These are phyloP conservation scores for Apiospora koreana DNA, from an alignment of 2,329 filamentous ascomycete genomes.

Conservation along the genomic window DNA sequence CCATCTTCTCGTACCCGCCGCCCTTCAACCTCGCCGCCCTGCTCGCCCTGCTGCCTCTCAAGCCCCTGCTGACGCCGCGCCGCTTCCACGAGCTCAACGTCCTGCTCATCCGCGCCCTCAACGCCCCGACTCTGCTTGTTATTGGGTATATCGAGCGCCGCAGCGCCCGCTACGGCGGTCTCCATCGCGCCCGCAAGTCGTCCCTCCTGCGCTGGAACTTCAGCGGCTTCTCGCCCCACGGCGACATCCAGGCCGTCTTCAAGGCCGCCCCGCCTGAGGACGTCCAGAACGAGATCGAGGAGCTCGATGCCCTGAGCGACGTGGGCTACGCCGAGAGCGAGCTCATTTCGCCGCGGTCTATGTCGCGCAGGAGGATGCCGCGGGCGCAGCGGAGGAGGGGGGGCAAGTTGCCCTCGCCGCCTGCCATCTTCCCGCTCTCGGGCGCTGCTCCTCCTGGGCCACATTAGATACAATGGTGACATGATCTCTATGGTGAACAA, in stretches of 20 bases:
- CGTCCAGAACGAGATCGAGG: conserved; percentile 35
- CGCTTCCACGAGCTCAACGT: conserved; percentile 75
- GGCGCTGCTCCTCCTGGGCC: not conserved
- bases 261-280: conserved; percentile 56
- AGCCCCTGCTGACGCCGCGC: conserved; percentile 60
- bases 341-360: conserved; percentile 9
- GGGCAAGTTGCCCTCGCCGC: conserved; percentile 5
- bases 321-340: conserved; percentile 22
- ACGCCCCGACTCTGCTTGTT: conserved; percentile 62
- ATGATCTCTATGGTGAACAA: too few species aligned
- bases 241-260: conserved; percentile 61
- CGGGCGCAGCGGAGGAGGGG: not conserved
- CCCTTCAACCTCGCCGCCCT: conserved; percentile 72
- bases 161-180: conserved; percentile 35
- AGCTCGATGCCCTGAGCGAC: conserved; percentile 35
- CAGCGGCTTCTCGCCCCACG: conserved; percentile 54
- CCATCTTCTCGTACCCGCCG: conserved; percentile 69
- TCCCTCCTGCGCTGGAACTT: conserved; percentile 43
- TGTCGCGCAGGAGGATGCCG: not conserved
- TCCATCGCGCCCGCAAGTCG: not conserved
- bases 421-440: not conserved
- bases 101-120: conserved; percentile 61
- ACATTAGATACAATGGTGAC: not conserved
- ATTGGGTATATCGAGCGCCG: conserved; percentile 64
- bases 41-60: conserved; percentile 63